Evolutionary conservation across 2,329 filamentous ascomycete species (phyloP).

Genomic region (Phyllosticta citrichinensis): DNA sequence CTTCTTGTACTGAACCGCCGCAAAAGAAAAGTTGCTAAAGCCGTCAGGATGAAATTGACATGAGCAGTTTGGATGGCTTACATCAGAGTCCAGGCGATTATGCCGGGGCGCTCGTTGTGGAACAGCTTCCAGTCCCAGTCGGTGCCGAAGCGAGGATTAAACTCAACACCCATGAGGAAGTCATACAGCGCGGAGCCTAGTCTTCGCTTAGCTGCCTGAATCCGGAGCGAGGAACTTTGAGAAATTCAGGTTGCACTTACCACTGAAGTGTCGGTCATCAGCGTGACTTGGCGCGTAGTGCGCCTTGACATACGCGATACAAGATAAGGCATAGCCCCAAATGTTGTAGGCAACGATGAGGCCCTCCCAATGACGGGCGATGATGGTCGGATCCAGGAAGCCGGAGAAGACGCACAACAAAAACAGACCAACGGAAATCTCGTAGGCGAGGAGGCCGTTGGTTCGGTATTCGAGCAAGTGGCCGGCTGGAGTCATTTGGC

Average conservation of each 20-base stretch:
- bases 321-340: slow-evolving; percentile 5
- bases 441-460: slow-evolving; percentile 7
- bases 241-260: background rate
- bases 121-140: slow-evolving; percentile 18
- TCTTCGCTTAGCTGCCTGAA: background rate
- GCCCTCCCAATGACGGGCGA: slow-evolving; percentile 8
- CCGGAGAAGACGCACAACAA: background rate
- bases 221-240: background rate
- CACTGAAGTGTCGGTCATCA: slow-evolving; percentile 9
- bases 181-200: slow-evolving; percentile 18
- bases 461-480: slow-evolving; percentile 10
- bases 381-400: slow-evolving; percentile 1
- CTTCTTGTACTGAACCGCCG: slow-evolving; percentile 33
- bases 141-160: slow-evolving; percentile 26
- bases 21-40: slow-evolving; percentile 28
- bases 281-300: slow-evolving; percentile 8
- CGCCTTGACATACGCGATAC: slow-evolving; percentile 5
- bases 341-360: slow-evolving; percentile 7
- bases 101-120: slow-evolving; percentile 37
- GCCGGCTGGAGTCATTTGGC: slow-evolving; percentile 8
- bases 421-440: slow-evolving; percentile 1
- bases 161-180: slow-evolving; percentile 60
- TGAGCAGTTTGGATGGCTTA: slow-evolving; percentile 15
- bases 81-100: slow-evolving; percentile 40
- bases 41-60: background rate